Base-by-base conservation (phyloP, 2,329 filamentous ascomycete genomes). In the Ramichloridium luteum region DNA sequence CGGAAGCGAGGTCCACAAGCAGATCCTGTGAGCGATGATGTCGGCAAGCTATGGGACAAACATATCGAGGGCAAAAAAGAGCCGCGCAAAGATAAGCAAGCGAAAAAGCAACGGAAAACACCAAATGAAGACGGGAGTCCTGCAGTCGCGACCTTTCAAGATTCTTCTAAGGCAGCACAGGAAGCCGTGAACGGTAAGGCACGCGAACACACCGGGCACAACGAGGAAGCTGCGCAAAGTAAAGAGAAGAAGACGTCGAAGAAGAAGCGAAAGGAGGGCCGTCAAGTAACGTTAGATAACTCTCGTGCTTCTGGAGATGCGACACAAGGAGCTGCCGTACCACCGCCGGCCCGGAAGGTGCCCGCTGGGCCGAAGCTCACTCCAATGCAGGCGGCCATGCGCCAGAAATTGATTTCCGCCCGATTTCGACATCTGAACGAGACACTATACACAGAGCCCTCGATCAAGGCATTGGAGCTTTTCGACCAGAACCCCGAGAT, bases 371-470 rank as follows among this genome's bases (percentile, higher is more conserved):
- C 64, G 13, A 83, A 81, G 46, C 73, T 98, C 50, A 98, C 90
- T 1, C 85, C 90, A 3, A 75, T 98, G 35, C 90, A 98, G 65
- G 75, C 80, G 34, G 77, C 83, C 3, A 98, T 98, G 90, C 78
- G 83, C 39, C 79, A 85, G 53, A 98, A 98, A 65, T 76, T 98
- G 41, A 70, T 93, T 40, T 92, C 86, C 6, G 86, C 90, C 1
- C 85, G 90, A 36, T 98, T 98, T 71, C 84, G 90, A 42, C 85
- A 96, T 59, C 75, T 98, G 39, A 98, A 98, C 58, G 81, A 98
- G 63, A 88, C 84, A 0, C 76, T 98, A 10, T 98, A 98, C 63
- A 96, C 88, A 4, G 82, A 78, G 5, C 82, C 86, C 1, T 98
- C 90, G 0, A 65, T 67, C 20, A 76, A 90, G 43, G 81, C 90